Conservation (phyloP, 1,139 yeast species). For the Taphrina betulina region DNA sequence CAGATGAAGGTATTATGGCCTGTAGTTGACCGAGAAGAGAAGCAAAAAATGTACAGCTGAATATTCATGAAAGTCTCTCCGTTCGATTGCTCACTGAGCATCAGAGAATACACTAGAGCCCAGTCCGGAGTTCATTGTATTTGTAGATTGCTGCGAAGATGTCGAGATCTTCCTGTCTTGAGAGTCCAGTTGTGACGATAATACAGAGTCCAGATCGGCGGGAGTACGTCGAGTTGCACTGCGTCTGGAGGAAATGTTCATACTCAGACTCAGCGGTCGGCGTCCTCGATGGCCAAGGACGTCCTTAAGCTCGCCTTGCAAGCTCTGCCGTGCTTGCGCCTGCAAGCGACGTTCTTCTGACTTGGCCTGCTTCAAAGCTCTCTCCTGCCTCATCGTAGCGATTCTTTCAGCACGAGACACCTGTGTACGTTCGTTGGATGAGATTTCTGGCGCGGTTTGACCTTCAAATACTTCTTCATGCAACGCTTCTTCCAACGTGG, state of each 20-base stretch:
- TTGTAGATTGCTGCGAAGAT: conserved; percentile 14
- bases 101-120: conserved; percentile 15
- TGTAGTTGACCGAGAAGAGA: too few relatives aligned
- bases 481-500: conserved; percentile 3
- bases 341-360: conserved; percentile 16
- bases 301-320: conserved; percentile 15
- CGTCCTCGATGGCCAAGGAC: conserved; percentile 23
- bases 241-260: too few relatives aligned
- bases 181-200: conserved; percentile 4
- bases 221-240: too few relatives aligned
- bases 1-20: too few relatives aligned
- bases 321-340: background rate
- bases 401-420: conserved; percentile 23
- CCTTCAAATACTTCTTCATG: conserved; percentile 16
- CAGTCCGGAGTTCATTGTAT: conserved; percentile 10
- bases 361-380: conserved; percentile 21
- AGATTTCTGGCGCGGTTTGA: background rate
- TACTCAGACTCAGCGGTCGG: conserved; percentile 12
- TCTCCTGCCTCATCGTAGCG: conserved; percentile 26
- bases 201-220: background rate
- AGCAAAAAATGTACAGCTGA: too few relatives aligned
- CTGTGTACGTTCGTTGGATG: background rate
- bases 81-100: too few relatives aligned
- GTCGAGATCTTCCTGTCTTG: conserved; percentile 4
- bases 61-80: too few relatives aligned